A percentile compares a stretch with the other conserved stretches of the same genome.
Conservation (phyloP, 2,329 filamentous ascomycete genomes). For the Sphaerulina populicola region DNA sequence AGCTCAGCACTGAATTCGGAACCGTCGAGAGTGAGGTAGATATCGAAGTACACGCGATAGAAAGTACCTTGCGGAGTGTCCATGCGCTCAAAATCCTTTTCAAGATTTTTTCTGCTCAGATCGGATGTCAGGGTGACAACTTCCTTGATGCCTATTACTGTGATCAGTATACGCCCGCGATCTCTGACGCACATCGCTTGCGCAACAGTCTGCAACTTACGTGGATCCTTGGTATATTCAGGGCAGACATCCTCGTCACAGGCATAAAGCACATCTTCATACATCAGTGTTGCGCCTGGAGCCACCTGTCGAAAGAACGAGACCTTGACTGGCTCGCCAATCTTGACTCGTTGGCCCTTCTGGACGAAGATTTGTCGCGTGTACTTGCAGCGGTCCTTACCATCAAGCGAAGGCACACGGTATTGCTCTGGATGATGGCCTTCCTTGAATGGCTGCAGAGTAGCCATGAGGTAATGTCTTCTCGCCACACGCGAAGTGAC, state of each 20-base stretch:
- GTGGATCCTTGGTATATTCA: conserved; percentile 97
- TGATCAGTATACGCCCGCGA: conserved; percentile 24
- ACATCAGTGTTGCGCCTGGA: conserved; percentile 95
- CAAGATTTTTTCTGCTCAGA: conserved; percentile 92
- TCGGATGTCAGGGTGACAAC: conserved; percentile 96
- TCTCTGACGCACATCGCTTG: neutral
- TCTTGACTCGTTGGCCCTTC: conserved; percentile 97
- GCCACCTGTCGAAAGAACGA: conserved; percentile 98
- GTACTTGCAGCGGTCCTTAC: conserved; percentile 97
- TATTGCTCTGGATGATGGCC: conserved; percentile 97
- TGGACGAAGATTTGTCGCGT: conserved; percentile 97
- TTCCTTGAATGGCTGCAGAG: conserved; percentile 96
- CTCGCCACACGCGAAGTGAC: conserved; percentile 94
- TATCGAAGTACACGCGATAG: conserved; percentile 64
- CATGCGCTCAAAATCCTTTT: conserved; percentile 99
- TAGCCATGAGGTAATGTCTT: conserved; percentile 98
- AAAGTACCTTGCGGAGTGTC: conserved; percentile 96
- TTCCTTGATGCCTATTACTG: conserved; percentile 79
- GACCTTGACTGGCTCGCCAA: conserved; percentile 96
- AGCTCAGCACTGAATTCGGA: conserved; percentile 97
- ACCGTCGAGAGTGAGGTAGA: conserved; percentile 87
- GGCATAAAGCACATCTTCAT: conserved; percentile 94
- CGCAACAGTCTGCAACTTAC: conserved; percentile 53
- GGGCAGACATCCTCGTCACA: conserved; percentile 97
- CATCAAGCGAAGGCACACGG: conserved; percentile 89